These are phyloP conservation scores for Alternaria dauci DNA, from an alignment of 2,329 filamentous ascomycete genomes.

Conservation along the genomic window DNA sequence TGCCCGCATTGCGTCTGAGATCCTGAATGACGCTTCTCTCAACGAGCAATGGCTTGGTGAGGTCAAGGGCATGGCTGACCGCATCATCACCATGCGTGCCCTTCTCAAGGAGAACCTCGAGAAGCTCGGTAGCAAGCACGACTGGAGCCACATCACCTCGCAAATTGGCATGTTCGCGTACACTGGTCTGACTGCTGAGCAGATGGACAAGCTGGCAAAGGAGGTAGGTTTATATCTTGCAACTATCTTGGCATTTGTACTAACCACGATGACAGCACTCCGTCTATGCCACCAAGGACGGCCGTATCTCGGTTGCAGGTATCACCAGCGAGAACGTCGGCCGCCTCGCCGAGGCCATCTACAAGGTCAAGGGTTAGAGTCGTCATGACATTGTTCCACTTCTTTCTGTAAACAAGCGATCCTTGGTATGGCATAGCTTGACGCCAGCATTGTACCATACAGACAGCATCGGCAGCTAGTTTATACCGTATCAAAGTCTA, in stretches of 20 bases:
- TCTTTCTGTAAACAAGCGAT: slow-evolving; percentile 16
- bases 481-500: slow-evolving; percentile 17
- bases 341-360: slow-evolving; percentile 83
- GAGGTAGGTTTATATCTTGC: slow-evolving; percentile 64
- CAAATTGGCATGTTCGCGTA: slow-evolving; percentile 99
- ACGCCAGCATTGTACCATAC: slow-evolving; percentile 24
- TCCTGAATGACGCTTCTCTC: slow-evolving; percentile 83
- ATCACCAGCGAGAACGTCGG: slow-evolving; percentile 83
- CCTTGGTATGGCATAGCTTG: slow-evolving; percentile 15
- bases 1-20: slow-evolving; percentile 89
- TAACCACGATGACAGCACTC: slow-evolving; percentile 68
- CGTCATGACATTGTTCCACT: slow-evolving; percentile 10
- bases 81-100: slow-evolving; percentile 97
- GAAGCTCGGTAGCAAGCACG: slow-evolving; percentile 92
- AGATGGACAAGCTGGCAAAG: slow-evolving; percentile 91
- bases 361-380: slow-evolving; percentile 74
- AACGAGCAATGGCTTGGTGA: slow-evolving; percentile 95
- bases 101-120: slow-evolving; percentile 95
- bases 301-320: slow-evolving; percentile 84
- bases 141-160: slow-evolving; percentile 98
- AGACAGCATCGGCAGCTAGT: slow-evolving; percentile 21
- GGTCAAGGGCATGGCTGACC: slow-evolving; percentile 98
- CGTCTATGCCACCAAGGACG: slow-evolving; percentile 95
- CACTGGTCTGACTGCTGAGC: slow-evolving; percentile 87
- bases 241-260: neutral